Evolutionary conservation across 73 alveolate species (phyloP).

Genomic region (Paramecium octaurelia): DNA sequence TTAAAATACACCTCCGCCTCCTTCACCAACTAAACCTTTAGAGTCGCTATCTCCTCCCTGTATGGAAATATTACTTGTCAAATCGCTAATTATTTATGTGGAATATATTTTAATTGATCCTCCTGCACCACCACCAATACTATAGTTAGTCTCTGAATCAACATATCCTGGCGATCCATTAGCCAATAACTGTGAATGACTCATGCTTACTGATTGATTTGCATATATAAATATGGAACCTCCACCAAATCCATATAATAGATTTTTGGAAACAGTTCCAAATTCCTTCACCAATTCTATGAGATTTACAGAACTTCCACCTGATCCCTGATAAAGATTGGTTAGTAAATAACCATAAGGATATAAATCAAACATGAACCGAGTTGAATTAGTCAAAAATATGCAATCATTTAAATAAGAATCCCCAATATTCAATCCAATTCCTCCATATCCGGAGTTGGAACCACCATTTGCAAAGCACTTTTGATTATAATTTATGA

Average conservation of each 20-base stretch:
- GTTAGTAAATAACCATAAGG: conserved; percentile 15
- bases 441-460: conserved; percentile 33
- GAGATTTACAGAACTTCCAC: neutral
- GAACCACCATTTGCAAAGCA: conserved; percentile 48
- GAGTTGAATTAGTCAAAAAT: conserved; percentile 15
- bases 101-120: neutral
- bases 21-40: neutral
- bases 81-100: neutral
- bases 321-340: neutral
- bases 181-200: neutral
- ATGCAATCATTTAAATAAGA: neutral
- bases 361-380: conserved; percentile 42
- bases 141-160: neutral
- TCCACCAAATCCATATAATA: neutral
- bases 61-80: neutral
- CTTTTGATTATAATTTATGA: neutral
- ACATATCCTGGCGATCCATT: neutral
- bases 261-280: neutral
- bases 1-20: conserved; percentile 33
- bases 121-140: conserved; percentile 48
- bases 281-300: neutral
- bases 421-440: neutral
- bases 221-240: neutral
- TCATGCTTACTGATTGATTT: neutral
- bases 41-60: neutral